Evolutionary conservation across 805 yeast species (phyloP).

Genomic region (Yamadazyma ubonensis): DNA sequence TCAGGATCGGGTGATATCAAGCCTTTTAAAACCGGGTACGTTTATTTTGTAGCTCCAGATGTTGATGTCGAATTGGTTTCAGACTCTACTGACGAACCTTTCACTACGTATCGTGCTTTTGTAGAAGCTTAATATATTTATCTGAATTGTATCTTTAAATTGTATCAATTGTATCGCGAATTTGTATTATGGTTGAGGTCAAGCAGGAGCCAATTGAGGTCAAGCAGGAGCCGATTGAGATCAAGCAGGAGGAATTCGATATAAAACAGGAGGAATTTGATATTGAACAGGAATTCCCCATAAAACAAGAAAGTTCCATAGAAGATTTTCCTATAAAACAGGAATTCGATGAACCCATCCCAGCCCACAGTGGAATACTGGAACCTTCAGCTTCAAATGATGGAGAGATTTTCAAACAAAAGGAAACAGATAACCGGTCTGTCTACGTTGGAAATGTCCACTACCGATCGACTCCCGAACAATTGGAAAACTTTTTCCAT

Average conservation of each 20-base stretch:
- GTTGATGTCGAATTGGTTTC: conserved; percentile 61
- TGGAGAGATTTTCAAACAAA: conserved; percentile 30
- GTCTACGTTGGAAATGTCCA: conserved; percentile 54
- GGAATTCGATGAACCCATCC: too few relatives aligned
- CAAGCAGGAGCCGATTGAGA: too few relatives aligned
- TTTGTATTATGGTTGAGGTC: too few relatives aligned
- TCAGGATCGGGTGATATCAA: conserved; percentile 31
- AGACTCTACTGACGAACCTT: conserved; percentile 38
- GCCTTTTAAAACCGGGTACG: conserved; percentile 65
- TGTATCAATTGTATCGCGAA: not conserved
- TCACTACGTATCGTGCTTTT: conserved; percentile 88
- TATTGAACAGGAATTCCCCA: too few relatives aligned
- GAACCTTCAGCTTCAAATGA: too few relatives aligned
- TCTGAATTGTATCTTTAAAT: not conserved
- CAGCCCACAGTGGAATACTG: too few relatives aligned
- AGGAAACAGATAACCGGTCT: conserved; percentile 52
- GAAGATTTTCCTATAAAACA: too few relatives aligned
- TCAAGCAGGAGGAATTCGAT: too few relatives aligned
- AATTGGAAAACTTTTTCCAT: conserved; percentile 47
- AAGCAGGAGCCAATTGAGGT: too few relatives aligned
- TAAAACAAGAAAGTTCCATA: too few relatives aligned
- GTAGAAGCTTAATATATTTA: conserved; percentile 63
- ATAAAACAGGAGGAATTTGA: too few relatives aligned
- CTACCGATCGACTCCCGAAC: conserved; percentile 48
- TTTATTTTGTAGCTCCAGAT: conserved; percentile 81